Conservation (phyloP, 495 filamentous ascomycete species). For the Collariella sp. region DNA sequence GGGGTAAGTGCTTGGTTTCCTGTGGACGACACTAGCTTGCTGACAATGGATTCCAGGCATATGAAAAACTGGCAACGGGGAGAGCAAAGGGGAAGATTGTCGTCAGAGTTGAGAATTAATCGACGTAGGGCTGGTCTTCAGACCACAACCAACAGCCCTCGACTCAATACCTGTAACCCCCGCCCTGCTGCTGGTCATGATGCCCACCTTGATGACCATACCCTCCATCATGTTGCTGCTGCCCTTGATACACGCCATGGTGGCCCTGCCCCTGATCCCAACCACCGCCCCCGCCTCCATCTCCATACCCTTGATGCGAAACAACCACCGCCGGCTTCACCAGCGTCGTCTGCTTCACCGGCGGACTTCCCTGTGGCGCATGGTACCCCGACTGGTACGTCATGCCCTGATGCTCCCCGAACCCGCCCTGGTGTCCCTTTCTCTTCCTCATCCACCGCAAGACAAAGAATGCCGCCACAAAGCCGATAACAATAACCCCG, state of each 20-base stretch:
- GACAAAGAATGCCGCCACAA: neutral
- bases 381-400: slow-evolving; percentile 1
- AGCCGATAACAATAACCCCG: neutral
- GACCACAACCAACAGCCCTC: too few species aligned
- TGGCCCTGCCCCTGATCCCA: too few species aligned
- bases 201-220: too few species aligned
- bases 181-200: too few species aligned
- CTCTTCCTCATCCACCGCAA: slow-evolving; percentile 11
- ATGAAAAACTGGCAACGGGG: slow-evolving; percentile 28
- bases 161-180: too few species aligned
- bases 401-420: neutral
- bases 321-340: too few species aligned
- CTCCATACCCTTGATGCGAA: neutral
- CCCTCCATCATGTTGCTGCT: too few species aligned
- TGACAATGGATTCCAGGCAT: slow-evolving; percentile 13
- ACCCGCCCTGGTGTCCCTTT: neutral
- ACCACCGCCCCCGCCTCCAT: too few species aligned
- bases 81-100: slow-evolving; percentile 34
- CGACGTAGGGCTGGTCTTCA: neutral
- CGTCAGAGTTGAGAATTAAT: slow-evolving; percentile 18
- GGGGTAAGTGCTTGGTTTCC: slow-evolving; percentile 15
- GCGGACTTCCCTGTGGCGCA: neutral
- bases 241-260: too few species aligned
- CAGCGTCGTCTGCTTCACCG: neutral
- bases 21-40: neutral